Evolutionary conservation across 306 rosid species (phyloP).

Genomic region (Geum urbanum): DNA sequence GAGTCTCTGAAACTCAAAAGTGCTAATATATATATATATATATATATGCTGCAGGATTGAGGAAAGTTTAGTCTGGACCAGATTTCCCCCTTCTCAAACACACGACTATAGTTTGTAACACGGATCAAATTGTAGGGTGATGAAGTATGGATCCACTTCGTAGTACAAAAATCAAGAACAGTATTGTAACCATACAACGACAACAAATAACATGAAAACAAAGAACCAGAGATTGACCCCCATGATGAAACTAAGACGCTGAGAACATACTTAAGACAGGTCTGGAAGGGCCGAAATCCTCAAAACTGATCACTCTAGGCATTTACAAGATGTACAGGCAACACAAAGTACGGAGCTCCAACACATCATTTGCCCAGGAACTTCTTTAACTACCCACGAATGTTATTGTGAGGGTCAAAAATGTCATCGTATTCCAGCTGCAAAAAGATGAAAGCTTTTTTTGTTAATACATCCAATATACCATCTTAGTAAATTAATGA

Average conservation of each 20-base stretch:
- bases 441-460: conserved; percentile 26
- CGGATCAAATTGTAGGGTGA: background rate
- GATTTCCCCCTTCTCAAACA: too few species aligned
- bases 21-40: too few species aligned
- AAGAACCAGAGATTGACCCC: background rate
- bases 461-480: conserved; percentile 21
- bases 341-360: conserved; percentile 28
- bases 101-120: too few species aligned
- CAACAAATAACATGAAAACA: conserved; percentile 16
- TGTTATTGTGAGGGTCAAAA: conserved; percentile 47
- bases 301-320: conserved; percentile 18
- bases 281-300: conserved; percentile 28
- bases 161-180: background rate
- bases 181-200: background rate
- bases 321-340: conserved; percentile 51
- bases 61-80: too few species aligned
- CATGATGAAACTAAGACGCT: conserved; percentile 17
- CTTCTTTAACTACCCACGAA: conserved; percentile 41
- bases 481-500: background rate
- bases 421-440: conserved; percentile 70
- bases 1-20: too few species aligned
- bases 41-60: too few species aligned
- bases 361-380: conserved; percentile 24
- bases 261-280: conserved; percentile 27
- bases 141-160: background rate